Percentiles rank a stretch among this genome's conserved stretches.
These are phyloP conservation scores for Metschnikowia lunata DNA, from an alignment of 805 yeast genomes.

Conservation along the genomic window DNA sequence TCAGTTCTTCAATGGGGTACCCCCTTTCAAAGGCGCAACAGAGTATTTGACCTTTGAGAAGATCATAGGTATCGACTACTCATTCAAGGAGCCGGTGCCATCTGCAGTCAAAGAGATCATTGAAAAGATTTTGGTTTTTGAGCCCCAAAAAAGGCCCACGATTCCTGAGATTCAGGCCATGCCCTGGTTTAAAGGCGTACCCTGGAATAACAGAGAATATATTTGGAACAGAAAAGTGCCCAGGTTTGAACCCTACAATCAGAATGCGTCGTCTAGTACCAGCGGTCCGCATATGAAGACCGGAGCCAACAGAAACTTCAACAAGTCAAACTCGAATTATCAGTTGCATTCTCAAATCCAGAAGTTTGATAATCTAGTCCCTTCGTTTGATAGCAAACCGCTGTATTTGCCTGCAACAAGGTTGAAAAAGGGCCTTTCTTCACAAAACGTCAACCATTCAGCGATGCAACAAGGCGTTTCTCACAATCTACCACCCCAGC, in stretches of 20 bases:
- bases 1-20: slow-evolving; percentile 77
- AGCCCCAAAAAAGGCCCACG: slow-evolving; percentile 29
- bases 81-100: slow-evolving; percentile 37
- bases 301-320: slow-evolving; percentile 34
- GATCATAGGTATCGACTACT: slow-evolving; percentile 72
- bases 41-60: slow-evolving; percentile 86
- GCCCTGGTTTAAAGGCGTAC: slow-evolving; percentile 36
- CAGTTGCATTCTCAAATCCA: slow-evolving; percentile 38
- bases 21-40: slow-evolving; percentile 85
- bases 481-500: neutral
- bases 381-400: slow-evolving; percentile 27
- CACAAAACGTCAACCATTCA: neutral
- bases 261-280: slow-evolving; percentile 1
- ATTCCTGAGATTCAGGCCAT: slow-evolving; percentile 31
- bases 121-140: slow-evolving; percentile 30
- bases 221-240: slow-evolving; percentile 35
- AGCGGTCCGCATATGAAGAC: slow-evolving; percentile 26
- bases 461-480: neutral
- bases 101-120: slow-evolving; percentile 26
- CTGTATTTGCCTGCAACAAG: slow-evolving; percentile 33
- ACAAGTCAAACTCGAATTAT: slow-evolving; percentile 35
- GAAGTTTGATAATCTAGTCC: slow-evolving; percentile 31
- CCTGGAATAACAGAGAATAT: slow-evolving; percentile 37
- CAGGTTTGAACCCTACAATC: slow-evolving; percentile 23
- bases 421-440: slow-evolving; percentile 19